These are phyloP conservation scores for Hirsutella minnesotensis DNA, from an alignment of 2,329 filamentous ascomycete genomes.

Conservation along the genomic window DNA sequence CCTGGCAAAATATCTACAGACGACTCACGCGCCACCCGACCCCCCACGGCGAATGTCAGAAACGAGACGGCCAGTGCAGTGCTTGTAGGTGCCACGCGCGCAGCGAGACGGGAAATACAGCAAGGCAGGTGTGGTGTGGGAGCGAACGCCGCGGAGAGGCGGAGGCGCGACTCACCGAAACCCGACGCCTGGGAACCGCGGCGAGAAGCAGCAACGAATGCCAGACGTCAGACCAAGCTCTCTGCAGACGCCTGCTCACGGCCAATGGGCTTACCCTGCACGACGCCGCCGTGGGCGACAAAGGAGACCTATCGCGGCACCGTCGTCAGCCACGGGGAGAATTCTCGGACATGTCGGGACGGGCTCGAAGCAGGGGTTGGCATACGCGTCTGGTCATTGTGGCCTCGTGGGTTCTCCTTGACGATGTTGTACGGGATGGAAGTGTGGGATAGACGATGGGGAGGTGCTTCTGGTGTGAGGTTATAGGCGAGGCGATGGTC, in stretches of 20 bases:
- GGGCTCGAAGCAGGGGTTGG: no score
- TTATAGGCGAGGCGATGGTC: no score
- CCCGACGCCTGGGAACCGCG: conserved; percentile 36
- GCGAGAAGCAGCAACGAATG: no score
- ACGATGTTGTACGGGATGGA: no score
- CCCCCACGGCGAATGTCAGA: no score
- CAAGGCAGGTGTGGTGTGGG: background rate
- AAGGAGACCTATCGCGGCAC: conserved; percentile 40
- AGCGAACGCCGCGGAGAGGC: background rate
- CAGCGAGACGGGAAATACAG: background rate
- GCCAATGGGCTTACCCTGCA: conserved; percentile 62
- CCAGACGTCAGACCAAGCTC: no score
- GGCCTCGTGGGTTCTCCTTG: background rate
- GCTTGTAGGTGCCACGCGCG: no score
- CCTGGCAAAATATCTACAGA: conserved; percentile 43
- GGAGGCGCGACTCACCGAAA: conserved; percentile 30
- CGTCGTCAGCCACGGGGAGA: background rate
- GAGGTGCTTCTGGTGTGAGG: background rate
- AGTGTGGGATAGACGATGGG: background rate
- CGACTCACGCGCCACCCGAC: no score
- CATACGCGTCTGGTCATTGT: conserved; percentile 23
- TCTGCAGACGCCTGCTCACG: no score
- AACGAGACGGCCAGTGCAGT: no score
- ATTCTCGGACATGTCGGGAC: no score
- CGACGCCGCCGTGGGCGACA: conserved; percentile 48